A percentile compares a stretch with the other conserved stretches of the same genome.
Evolutionary conservation across 2,329 filamentous ascomycete genomes (phyloP).

Genomic region (Cercospora brassicicola): DNA sequence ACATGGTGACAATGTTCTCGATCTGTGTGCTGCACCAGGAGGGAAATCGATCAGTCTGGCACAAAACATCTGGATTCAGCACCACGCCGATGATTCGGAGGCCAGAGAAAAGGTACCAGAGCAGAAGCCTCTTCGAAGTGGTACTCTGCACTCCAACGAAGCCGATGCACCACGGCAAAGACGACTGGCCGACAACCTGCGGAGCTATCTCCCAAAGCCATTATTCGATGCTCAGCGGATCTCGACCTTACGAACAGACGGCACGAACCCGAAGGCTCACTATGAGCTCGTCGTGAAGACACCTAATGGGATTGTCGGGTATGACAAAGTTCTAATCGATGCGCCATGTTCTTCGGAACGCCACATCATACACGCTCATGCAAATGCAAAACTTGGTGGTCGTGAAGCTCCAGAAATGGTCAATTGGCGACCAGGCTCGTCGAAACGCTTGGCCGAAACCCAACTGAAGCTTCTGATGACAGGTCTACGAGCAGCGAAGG

Average conservation of each 20-base stretch:
- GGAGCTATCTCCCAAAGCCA: constrained; percentile 28
- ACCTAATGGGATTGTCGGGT: constrained; percentile 38
- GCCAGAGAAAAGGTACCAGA: constrained; percentile 20
- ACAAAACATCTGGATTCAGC: constrained; percentile 36
- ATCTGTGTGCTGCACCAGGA: constrained; percentile 45
- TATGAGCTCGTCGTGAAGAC: constrained; percentile 33
- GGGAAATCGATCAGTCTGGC: constrained; percentile 41
- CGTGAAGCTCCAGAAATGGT: constrained; percentile 40
- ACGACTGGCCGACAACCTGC: constrained; percentile 36
- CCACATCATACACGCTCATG: constrained; percentile 42
- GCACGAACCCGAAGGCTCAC: constrained; percentile 23
- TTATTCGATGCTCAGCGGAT: constrained; percentile 23
- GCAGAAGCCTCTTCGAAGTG: constrained; percentile 19
- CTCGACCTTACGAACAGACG: constrained; percentile 32
- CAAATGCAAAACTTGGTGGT: constrained; percentile 30
- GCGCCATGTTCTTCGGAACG: constrained; percentile 47
- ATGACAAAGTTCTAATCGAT: constrained; percentile 46
- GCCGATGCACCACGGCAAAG: constrained; percentile 37
- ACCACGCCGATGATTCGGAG: constrained; percentile 22
- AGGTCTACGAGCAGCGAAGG: constrained; percentile 39
- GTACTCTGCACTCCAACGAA: constrained; percentile 44
- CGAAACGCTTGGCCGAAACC: constrained; percentile 41
- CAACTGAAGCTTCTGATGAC: constrained; percentile 42
- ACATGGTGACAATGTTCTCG: constrained; percentile 43
- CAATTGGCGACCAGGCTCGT: constrained; percentile 41